A percentile compares a stretch with the other conserved stretches of the same genome.
Evolutionary conservation across 352 stramenopile genomes (phyloP).

Genomic region (Thalassiosira mediterranea): DNA sequence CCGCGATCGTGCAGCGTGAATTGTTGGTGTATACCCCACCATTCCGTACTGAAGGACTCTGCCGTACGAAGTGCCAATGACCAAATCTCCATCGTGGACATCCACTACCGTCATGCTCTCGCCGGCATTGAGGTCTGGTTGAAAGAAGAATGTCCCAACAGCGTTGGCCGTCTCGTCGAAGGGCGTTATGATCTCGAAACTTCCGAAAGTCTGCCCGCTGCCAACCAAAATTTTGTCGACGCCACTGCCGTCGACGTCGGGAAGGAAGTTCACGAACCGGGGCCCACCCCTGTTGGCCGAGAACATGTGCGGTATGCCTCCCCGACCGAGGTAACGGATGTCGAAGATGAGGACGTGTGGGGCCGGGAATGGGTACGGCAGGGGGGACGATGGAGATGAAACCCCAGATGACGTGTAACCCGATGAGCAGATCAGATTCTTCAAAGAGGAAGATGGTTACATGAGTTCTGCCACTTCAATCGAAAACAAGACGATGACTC

Average conservation of each 20-base stretch:
- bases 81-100: slow-evolving; percentile 52
- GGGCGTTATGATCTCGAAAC: slow-evolving; percentile 72
- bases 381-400: slow-evolving; percentile 27
- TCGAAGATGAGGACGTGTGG: slow-evolving; percentile 72
- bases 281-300: slow-evolving; percentile 52
- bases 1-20: slow-evolving; percentile 8
- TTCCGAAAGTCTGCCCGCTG: slow-evolving; percentile 68
- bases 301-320: slow-evolving; percentile 74
- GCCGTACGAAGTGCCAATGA: slow-evolving; percentile 65
- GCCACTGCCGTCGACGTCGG: slow-evolving; percentile 39
- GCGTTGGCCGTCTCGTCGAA: slow-evolving; percentile 46
- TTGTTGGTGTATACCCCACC: slow-evolving; percentile 49
- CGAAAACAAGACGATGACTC: no score
- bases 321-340: slow-evolving; percentile 72
- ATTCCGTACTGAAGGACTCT: slow-evolving; percentile 66
- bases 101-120: slow-evolving; percentile 71
- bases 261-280: slow-evolving; percentile 67
- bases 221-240: slow-evolving; percentile 46
- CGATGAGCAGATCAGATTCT: slow-evolving; percentile 71
- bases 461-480: no score
- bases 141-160: slow-evolving; percentile 50
- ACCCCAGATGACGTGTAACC: slow-evolving; percentile 53
- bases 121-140: slow-evolving; percentile 55
- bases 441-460: no score
- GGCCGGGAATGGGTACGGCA: slow-evolving; percentile 71